A percentile compares a stretch with the other conserved stretches of the same genome.
phyloP scores from a whole-genome alignment of 257 asterid species.

The Ocimum tenuiflorum region DNA sequence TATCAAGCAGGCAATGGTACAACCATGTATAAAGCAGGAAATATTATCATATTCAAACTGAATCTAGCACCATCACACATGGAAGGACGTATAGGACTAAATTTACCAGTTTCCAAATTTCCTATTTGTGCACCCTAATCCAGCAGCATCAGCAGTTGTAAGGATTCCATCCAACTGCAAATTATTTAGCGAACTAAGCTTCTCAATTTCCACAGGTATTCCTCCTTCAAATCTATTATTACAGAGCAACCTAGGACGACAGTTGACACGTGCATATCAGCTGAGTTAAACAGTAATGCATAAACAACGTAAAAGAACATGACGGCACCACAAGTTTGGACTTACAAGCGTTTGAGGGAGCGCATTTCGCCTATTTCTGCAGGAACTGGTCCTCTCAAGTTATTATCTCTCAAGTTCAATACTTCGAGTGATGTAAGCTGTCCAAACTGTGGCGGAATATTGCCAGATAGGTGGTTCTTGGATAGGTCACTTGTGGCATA shows the following conservation, averaged over 20 bases:
- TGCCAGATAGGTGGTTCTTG: conserved; percentile 60
- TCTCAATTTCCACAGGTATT: conserved; percentile 62
- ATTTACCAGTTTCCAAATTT: conserved; percentile 70
- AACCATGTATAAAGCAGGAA: too few species aligned
- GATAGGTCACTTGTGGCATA: conserved; percentile 46
- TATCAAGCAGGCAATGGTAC: too few species aligned
- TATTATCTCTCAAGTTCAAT: conserved; percentile 70
- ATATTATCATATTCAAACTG: too few species aligned
- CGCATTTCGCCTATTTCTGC: conserved; percentile 58
- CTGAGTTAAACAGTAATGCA: not conserved
- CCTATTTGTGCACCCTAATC: conserved; percentile 54
- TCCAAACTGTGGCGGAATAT: conserved; percentile 69
- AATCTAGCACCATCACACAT: not conserved
- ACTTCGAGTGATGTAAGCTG: conserved; percentile 51
- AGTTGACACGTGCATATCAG: conserved; percentile 16
- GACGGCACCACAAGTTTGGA: not conserved
- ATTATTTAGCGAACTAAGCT: conserved; percentile 50
- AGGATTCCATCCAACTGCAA: conserved; percentile 47
- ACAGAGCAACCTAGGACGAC: conserved; percentile 55
- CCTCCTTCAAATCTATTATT: conserved; percentile 65
- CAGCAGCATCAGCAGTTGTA: conserved; percentile 37
- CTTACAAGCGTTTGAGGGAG: conserved; percentile 60
- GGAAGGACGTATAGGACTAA: not conserved
- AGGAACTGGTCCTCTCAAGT: conserved; percentile 66
- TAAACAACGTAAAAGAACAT: not conserved